A percentile compares a stretch with the other conserved stretches of the same genome.
phyloP scores from a whole-genome alignment of 805 yeast species.

The Trichomonascus vanleenenianus region DNA sequence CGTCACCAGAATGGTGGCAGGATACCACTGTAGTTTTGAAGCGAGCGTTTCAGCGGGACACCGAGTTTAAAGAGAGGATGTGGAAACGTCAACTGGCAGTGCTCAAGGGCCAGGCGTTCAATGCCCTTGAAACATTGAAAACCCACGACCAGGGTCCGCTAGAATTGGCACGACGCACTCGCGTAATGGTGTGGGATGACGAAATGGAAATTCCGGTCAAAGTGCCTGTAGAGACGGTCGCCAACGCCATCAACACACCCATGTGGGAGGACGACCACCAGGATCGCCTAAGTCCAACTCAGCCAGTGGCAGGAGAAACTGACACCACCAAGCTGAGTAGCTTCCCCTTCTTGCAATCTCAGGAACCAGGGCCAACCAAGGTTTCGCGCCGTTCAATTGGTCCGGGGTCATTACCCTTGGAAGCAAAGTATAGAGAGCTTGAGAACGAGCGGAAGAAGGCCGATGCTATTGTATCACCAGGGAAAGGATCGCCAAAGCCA shows the following conservation, averaged over 20 bases:
- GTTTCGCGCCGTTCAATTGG: not conserved
- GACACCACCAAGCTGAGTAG: not conserved
- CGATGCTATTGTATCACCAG: not conserved
- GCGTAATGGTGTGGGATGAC: conserved; percentile 54
- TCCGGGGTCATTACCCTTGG: conserved; percentile 14
- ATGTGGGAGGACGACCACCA: conserved; percentile 1
- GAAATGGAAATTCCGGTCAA: conserved; percentile 49
- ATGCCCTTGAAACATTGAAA: conserved; percentile 59
- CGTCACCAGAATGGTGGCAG: conserved; percentile 67
- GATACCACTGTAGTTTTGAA: conserved; percentile 41
- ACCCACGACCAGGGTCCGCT: conserved; percentile 54
- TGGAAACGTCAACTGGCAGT: conserved; percentile 64
- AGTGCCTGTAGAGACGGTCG: conserved; percentile 32
- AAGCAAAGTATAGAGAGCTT: conserved; percentile 12
- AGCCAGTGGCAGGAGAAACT: not conserved
- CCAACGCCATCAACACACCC: conserved; percentile 40
- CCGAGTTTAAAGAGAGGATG: conserved; percentile 57
- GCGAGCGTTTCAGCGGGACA: conserved; percentile 44
- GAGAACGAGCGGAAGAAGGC: conserved; percentile 1
- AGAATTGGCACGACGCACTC: conserved; percentile 52
- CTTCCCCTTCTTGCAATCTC: not conserved
- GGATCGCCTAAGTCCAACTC: not conserved
- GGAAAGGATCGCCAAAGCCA: not conserved
- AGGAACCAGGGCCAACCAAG: not conserved
- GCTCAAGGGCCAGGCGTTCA: conserved; percentile 70